Evolutionary conservation across 1,139 yeast species (phyloP), one percentile per base, ranked within the genome.

Genomic region (Groenewaldozyma auringiensis): DNA sequence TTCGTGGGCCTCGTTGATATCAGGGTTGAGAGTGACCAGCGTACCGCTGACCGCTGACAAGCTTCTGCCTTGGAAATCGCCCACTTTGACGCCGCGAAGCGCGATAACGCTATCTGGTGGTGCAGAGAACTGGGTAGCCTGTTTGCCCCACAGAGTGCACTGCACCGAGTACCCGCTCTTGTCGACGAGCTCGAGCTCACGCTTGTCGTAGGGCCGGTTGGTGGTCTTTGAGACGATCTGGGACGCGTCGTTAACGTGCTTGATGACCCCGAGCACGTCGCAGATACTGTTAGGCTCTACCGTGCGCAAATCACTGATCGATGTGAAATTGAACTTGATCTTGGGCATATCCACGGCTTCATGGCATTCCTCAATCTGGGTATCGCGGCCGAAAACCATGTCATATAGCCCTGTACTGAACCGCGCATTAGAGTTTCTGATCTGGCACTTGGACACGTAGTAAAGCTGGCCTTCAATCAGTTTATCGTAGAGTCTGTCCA

Each of bases 201-300:
- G 83, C 68, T 95, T 85, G 60, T 87, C 92, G 61, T 82, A 89
- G 2, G 92, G 86, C 60, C 86, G 84, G 44, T 96, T 96, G 3
- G 89, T 78, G 6, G 94, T 79, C 64, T 83, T 87, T n/a, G 98
- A 86, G n/a, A 87, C 81, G 59, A 92, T 79, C 65, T 85, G 88
- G 56, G 76, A 79, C 37, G 78, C 75, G 31, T 86, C 92, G 49
- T 78, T 78, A 37, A 89, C 85, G 17, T 78, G 79, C 64, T 83
- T 83, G 53, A 89, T 70, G 20, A 88, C 83, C 48, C 96, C 98
- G 52, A 92, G 75, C 16, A 87, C 94, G 63, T 94, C 98, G 47
- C 88, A 75, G 11, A 45, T 50, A 22, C 50, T 49, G 58, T 84
- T 86, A 37, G 80, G 75, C 53, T 86, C 95, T 45, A 79, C 70